Evolutionary conservation across 495 filamentous ascomycete genomes (phyloP), one percentile per base, ranked within the genome.

Genomic region (Bacidia gigantensis): DNA sequence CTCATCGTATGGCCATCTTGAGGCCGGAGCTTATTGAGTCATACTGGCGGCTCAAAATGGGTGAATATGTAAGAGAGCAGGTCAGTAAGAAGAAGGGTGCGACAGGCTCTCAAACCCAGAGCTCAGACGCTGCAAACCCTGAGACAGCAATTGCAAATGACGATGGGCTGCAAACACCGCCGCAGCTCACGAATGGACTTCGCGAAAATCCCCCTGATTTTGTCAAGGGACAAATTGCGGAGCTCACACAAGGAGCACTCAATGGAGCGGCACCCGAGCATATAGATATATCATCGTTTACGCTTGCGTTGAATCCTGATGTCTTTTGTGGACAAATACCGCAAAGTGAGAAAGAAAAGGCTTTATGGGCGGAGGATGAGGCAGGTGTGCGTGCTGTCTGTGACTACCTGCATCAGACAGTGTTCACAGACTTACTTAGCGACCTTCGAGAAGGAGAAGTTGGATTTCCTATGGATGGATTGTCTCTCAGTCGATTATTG

Each of bases 401-500:
- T 70, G 76, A 79, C 41, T 86, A 82, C 67, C 75, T 99, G 45
- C 77, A 78, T 1, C 72, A 80, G 43, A 80, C 79, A 48, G 72
- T 86, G 45, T 82, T 99, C 52, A 87, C 87, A 22, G 73, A 77
- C 35, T 64, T 87, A 43, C 72, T 95, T 48, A 76, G 81, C 58
- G 89, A 97, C 57, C 79, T 97, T 43, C 83, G 84, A 62, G 86
- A 94, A 59, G 86, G 88, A 10, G 93, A 99, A 56, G 81, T 95
- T 46, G 87, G 89, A 55, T 96, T 95, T 73, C 93, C 93, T 35
- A 95, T 97, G 88, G 93, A 99, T 61, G 93, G 93, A 39, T 79
- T 85, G 58, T 95, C 89, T 22, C 73, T 99, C 52, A 87, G 81
- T 55, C 78, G 81, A 56, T 77, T 95, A 40, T 77, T 99, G 71